Percentiles rank a stretch among this genome's conserved stretches.
Conservation (phyloP, 768 basidiomycete genomes). For the Daedaleopsis sinensis region DNA sequence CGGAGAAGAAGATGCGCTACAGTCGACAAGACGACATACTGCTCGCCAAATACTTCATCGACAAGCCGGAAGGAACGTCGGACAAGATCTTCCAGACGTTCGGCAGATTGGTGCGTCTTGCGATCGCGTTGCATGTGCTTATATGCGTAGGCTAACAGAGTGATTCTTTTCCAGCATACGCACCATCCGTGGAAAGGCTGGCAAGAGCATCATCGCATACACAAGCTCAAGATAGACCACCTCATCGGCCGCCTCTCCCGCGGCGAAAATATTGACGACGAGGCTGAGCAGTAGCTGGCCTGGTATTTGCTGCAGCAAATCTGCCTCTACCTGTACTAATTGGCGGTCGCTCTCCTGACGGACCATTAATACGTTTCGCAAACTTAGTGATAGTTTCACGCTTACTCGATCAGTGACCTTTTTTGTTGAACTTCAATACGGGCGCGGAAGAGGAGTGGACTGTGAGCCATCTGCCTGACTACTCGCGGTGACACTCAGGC, state of each 20-base stretch:
- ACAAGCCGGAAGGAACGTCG: slow-evolving; percentile 77
- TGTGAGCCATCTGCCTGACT: no score
- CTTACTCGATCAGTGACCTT: no score
- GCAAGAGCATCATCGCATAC: slow-evolving; percentile 91
- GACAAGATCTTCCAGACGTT: slow-evolving; percentile 87
- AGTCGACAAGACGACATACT: slow-evolving; percentile 78
- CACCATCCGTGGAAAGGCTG: slow-evolving; percentile 95
- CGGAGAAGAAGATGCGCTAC: slow-evolving; percentile 89
- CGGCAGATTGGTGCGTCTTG: slow-evolving; percentile 58
- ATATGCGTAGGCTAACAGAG: background rate
- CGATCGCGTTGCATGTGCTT: slow-evolving; percentile 2
- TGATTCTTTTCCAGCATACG: slow-evolving; percentile 54
- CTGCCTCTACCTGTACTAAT: background rate
- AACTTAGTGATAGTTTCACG: background rate
- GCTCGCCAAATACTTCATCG: slow-evolving; percentile 73
- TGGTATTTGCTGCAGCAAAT: background rate
- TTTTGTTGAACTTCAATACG: no score
- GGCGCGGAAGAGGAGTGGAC: no score
- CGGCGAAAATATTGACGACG: slow-evolving; percentile 56
- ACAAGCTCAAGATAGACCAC: slow-evolving; percentile 85
- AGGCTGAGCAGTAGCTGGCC: slow-evolving; percentile 13
- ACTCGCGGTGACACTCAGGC: no score
- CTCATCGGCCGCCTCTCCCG: slow-evolving; percentile 61
- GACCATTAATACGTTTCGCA: background rate
- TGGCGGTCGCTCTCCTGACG: background rate